Percentiles rank a stretch among this genome's conserved stretches.
These are phyloP conservation scores for Amanita molliuscula DNA, from an alignment of 768 basidiomycete genomes.

Conservation along the genomic window DNA sequence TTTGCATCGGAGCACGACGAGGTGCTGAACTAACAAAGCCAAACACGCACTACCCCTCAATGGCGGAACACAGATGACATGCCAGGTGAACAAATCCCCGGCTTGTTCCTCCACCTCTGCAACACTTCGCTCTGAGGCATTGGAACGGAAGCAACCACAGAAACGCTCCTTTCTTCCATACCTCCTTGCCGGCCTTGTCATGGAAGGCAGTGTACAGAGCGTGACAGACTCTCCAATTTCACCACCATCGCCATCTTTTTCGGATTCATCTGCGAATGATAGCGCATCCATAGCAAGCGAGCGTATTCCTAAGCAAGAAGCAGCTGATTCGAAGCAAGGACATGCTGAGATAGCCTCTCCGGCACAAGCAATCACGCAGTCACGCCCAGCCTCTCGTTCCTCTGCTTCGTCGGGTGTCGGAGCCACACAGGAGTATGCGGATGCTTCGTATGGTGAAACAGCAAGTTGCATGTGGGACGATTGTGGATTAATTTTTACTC, in stretches of 20 bases:
- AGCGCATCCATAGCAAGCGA: conserved; percentile 12
- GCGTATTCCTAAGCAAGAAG: conserved; percentile 1
- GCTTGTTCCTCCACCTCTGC: not conserved
- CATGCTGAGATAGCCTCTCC: conserved; percentile 4
- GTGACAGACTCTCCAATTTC: conserved; percentile 6
- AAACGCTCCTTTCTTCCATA: not conserved
- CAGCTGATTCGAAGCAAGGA: not conserved
- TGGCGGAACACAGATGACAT: conserved; percentile 1
- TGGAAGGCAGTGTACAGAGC: conserved; percentile 4
- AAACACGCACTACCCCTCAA: conserved; percentile 1
- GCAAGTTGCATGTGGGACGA: conserved; percentile 80
- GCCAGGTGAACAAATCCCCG: not conserved
- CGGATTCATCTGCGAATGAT: conserved; percentile 22
- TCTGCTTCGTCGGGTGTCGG: conserved; percentile 27
- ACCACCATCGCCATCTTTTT: conserved; percentile 16
- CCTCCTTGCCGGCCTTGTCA: not conserved
- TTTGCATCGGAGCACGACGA: not conserved
- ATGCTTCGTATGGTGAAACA: conserved; percentile 35
- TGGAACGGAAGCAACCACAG: not conserved
- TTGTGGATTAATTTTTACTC: conserved; percentile 64
- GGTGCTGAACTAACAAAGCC: not conserved
- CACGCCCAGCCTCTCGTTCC: conserved; percentile 19
- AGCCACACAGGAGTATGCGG: conserved; percentile 7
- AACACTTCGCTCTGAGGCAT: not conserved
- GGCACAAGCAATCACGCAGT: not conserved